phyloP scores from a whole-genome alignment of 2,329 filamentous ascomycete genomes.

The Ophiostoma montium region DNA sequence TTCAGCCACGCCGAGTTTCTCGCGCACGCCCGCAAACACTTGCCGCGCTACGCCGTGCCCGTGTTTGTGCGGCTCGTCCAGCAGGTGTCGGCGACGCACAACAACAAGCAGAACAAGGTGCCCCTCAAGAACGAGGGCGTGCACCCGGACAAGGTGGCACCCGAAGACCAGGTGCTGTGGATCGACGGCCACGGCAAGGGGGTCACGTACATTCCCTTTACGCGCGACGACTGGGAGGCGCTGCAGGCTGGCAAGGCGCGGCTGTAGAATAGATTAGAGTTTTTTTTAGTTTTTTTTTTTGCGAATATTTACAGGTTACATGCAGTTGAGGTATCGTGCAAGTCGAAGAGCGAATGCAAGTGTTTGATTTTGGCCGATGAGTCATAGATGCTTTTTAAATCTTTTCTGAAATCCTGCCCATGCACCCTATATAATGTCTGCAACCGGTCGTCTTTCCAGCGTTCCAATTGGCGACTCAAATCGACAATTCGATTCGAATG shows the following conservation, averaged over 20 bases:
- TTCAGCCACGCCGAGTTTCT: constrained; percentile 50
- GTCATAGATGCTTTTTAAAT: too few species aligned
- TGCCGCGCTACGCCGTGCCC: constrained; percentile 64
- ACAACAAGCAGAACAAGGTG: constrained; percentile 71
- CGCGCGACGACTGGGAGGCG: constrained; percentile 40
- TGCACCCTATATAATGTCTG: not conserved
- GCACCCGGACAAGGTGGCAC: constrained; percentile 34
- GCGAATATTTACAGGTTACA: not conserved
- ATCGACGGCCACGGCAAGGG: constrained; percentile 43
- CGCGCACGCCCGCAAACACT: constrained; percentile 38
- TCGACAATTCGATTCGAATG: not conserved
- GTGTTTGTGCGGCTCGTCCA: constrained; percentile 54
- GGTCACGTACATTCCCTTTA: constrained; percentile 45
- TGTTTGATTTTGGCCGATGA: not conserved
- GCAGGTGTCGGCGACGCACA: constrained; percentile 48
- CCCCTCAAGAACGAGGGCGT: constrained; percentile 54
- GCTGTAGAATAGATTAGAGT: too few species aligned
- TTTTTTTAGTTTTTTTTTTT: not conserved
- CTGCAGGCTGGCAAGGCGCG: constrained; percentile 17
- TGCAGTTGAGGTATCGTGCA: too few species aligned
- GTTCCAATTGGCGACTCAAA: not conserved
- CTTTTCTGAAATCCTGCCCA: rapidly evolving
- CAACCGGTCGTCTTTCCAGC: not conserved
- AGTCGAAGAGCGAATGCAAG: too few species aligned
- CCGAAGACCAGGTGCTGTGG: constrained; percentile 32